Evolutionary conservation across 805 yeast genomes (phyloP).

Genomic region (Monosporozyma siamensis): DNA sequence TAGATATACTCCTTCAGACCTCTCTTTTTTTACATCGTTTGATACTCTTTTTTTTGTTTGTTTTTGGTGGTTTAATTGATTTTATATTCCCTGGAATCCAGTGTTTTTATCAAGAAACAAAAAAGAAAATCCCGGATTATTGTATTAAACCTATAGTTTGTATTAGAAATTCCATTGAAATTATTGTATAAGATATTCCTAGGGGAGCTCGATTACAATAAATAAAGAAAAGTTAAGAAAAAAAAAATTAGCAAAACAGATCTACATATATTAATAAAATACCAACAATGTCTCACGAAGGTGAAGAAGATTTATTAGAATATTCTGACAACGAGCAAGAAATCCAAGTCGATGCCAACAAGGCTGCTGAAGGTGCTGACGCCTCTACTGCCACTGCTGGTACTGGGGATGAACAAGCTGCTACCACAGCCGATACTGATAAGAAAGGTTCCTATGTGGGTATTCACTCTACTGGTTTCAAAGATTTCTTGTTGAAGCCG

Average conservation of each 20-base stretch:
- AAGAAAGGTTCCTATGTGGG: constrained; percentile 98
- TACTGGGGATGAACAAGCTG: constrained; percentile 26
- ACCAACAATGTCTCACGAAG: constrained; percentile 83
- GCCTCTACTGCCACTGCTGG: constrained; percentile 19
- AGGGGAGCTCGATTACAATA: constrained; percentile 1
- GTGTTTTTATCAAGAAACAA: not conserved
- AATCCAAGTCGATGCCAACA: constrained; percentile 51
- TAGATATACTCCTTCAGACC: constrained; percentile 1
- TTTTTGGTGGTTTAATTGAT: too few species aligned
- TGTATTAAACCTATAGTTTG: too few species aligned
- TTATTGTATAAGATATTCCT: constrained; percentile 1
- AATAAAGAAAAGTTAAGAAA: not conserved
- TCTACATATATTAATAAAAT: too few species aligned
- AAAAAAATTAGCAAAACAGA: too few species aligned
- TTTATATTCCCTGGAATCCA: not conserved
- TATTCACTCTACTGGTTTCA: constrained; percentile 96
- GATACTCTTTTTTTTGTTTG: not conserved
- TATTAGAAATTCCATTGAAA: not conserved
- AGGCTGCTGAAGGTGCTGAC: constrained; percentile 32
- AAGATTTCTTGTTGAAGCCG: constrained; percentile 93
- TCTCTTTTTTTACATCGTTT: constrained; percentile 1
- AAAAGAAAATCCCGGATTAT: not conserved
- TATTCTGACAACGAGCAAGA: constrained; percentile 98
- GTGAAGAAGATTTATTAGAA: constrained; percentile 98
- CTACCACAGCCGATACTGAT: constrained; percentile 51